Percentiles rank a stretch among this genome's conserved stretches.
Evolutionary conservation across 2,329 filamentous ascomycete genomes (phyloP).

Genomic region (Diaporthe humulicola): DNA sequence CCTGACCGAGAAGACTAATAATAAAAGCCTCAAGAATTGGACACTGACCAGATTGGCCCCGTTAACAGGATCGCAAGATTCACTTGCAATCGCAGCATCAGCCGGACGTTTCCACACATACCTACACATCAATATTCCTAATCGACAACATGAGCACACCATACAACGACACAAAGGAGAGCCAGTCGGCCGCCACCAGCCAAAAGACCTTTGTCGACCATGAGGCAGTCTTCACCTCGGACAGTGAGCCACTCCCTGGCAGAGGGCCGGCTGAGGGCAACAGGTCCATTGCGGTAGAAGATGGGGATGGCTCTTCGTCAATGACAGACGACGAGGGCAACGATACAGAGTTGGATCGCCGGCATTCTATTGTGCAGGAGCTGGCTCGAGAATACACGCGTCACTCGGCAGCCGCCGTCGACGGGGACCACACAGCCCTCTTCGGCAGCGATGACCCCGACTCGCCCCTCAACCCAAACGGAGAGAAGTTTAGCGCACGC

Average conservation of each 20-base stretch:
- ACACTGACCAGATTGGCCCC: background rate
- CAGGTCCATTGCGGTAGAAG: background rate
- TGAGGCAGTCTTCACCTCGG: background rate
- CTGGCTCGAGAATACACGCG: slow-evolving; percentile 44
- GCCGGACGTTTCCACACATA: background rate
- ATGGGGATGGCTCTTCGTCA: background rate
- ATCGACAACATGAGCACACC: background rate
- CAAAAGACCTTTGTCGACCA: slow-evolving; percentile 21
- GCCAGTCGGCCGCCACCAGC: background rate
- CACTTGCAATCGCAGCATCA: background rate
- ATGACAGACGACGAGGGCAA: slow-evolving; percentile 3
- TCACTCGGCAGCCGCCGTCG: slow-evolving; percentile 37
- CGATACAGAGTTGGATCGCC: slow-evolving; percentile 37
- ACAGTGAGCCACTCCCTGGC: background rate
- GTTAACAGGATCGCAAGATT: background rate
- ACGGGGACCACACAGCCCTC: slow-evolving; percentile 43
- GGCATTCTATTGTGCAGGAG: slow-evolving; percentile 43
- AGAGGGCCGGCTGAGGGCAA: background rate
- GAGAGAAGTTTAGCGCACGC: slow-evolving; percentile 53
- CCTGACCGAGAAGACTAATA: background rate
- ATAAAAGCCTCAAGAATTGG: background rate
- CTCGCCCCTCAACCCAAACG: slow-evolving; percentile 51
- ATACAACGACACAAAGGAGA: background rate
- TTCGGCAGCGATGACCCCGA: slow-evolving; percentile 44
- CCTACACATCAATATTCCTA: background rate